phyloP scores from a whole-genome alignment of 768 basidiomycete species.

The Tricholoma hemisulphureum region DNA sequence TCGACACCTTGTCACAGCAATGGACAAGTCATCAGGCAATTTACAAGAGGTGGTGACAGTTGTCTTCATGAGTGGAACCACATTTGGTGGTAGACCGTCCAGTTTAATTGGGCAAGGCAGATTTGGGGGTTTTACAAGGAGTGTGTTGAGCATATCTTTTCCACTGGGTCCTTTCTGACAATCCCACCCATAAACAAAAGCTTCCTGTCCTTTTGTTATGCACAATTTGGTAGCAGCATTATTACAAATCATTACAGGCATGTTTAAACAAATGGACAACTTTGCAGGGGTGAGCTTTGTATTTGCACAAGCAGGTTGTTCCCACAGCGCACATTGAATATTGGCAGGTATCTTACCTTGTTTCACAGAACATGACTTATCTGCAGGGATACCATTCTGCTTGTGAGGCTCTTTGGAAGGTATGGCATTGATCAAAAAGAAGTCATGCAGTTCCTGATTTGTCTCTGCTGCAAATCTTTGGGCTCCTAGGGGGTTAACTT shows the following conservation, averaged over 20 bases:
- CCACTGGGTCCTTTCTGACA: constrained; percentile 11
- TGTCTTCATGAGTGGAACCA: constrained; percentile 25
- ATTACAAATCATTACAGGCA: constrained; percentile 32
- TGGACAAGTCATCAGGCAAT: constrained; percentile 14
- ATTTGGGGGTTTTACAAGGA: constrained; percentile 29
- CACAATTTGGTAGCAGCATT: constrained; percentile 34
- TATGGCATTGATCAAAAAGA: constrained; percentile 26
- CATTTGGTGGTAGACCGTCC: constrained; percentile 27
- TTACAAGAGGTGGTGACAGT: constrained; percentile 7
- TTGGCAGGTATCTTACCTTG: background rate
- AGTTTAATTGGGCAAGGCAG: constrained; percentile 25
- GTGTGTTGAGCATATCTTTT: constrained; percentile 23
- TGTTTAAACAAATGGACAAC: constrained; percentile 27
- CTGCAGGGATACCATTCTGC: background rate
- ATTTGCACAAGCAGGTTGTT: constrained; percentile 1
- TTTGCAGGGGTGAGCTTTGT: constrained; percentile 18
- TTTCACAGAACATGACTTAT: background rate
- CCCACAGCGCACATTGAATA: background rate
- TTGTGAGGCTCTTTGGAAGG: background rate
- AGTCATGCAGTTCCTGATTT: constrained; percentile 19
- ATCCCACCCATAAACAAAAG: constrained; percentile 29
- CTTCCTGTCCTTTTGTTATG: constrained; percentile 37
- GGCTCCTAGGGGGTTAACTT: constrained; percentile 33
- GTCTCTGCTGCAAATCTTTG: constrained; percentile 34
- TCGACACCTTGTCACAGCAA: constrained; percentile 16